Evolutionary conservation across 805 yeast genomes (phyloP), one percentile per base, ranked within the genome.

Genomic region (Metschnikowia arizonensis): DNA sequence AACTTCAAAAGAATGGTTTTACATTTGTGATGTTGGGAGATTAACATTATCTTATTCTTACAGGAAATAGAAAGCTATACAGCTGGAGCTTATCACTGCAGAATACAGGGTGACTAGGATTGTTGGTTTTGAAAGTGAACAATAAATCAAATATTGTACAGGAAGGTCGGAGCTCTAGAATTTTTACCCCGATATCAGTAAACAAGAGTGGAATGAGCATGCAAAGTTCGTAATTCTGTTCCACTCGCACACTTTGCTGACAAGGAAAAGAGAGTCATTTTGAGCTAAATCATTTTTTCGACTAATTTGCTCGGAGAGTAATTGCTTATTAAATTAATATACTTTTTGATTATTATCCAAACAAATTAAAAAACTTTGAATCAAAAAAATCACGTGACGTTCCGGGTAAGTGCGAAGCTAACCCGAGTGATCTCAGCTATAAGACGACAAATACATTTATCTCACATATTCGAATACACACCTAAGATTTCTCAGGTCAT

Each of bases 21-120:
- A 69, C 79, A 5, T 74, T 82, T 2, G 65, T 85, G 1, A 81
- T 78, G 0, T n/a, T n/a, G n/a, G n/a, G 24, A 21, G 4, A 21
- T 21, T 21, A 4, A 5, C 24, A 21, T 21, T 21, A 21, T 21
- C 24, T 21, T 21, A 5, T 21, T 21, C 24, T 21, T 21, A 21
- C 6, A 3, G 66, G 68, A 36, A 65, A 68, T 14, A 93, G 93
- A 0, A 69, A 75, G 2, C 50, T 83, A 14, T 71, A 72, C 47
- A 65, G 82, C 4, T 85, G 90, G 91, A 93, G 93, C 0, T 43
- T 71, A 11, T 91, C 85, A 55, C 72, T 82, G 6, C 65, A 67
- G 29, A 48, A 57, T 3, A 36, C 6, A 6, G 24, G 24, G 6
- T 21, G 24, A 4, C 6, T 21, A 21, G 24, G 24, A 21, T 21